Conservation (phyloP, 495 filamentous ascomycete genomes). For the Trichoderma asperelloides region DNA sequence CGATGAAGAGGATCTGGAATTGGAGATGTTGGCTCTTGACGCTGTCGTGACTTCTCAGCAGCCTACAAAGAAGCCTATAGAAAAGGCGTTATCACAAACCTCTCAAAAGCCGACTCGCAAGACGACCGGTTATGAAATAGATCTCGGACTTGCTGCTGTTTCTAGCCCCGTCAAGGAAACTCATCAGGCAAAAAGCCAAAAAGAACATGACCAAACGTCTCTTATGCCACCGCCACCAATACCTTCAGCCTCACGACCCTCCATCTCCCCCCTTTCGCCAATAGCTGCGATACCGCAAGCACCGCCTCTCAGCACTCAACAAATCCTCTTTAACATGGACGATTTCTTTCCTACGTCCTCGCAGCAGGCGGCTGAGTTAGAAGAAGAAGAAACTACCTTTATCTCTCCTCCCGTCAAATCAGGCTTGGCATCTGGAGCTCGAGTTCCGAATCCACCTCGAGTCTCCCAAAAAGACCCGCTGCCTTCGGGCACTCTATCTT, state of each 20-base stretch:
- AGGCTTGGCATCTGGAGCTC: neutral
- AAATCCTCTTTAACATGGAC: constrained; percentile 39
- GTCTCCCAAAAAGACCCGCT: neutral
- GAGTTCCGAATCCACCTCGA: neutral
- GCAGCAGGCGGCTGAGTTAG: constrained; percentile 37
- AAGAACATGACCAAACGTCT: neutral
- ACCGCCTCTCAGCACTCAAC: constrained; percentile 32
- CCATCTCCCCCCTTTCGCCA: neutral
- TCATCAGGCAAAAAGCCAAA: neutral
- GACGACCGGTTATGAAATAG: neutral
- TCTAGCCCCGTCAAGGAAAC: neutral
- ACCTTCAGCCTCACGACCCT: neutral
- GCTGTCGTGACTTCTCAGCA: neutral
- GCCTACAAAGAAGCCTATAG: neutral
- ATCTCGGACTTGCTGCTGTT: neutral
- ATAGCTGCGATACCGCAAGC: constrained; percentile 1
- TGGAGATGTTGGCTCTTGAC: neutral
- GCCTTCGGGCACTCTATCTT: constrained; percentile 15
- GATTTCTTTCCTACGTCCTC: constrained; percentile 40
- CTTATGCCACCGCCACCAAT: constrained; percentile 9
- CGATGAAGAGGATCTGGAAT: neutral
- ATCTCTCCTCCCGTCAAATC: neutral
- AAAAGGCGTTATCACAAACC: neutral
- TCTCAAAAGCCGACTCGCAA: neutral
- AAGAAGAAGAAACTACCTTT: constrained; percentile 17